Percentiles rank a stretch among this genome's conserved stretches.
Evolutionary conservation across 2,329 filamentous ascomycete genomes (phyloP).

Genomic region (Penicillium sp.): DNA sequence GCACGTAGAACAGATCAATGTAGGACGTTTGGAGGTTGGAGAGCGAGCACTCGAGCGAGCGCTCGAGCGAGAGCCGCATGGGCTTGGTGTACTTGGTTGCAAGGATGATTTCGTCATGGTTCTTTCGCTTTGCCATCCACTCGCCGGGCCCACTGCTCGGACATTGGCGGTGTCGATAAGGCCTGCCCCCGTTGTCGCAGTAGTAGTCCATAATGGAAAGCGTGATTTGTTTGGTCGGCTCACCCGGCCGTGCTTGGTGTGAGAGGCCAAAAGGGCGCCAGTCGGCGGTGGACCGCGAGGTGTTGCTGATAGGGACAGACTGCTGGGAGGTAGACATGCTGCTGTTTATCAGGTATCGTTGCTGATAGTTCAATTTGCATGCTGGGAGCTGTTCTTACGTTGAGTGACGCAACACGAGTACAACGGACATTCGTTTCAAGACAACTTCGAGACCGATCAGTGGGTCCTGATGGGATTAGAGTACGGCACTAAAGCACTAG

Average conservation of each 20-base stretch:
- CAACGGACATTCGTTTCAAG: not conserved
- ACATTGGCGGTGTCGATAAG: constrained; percentile 59
- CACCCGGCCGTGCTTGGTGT: constrained; percentile 41
- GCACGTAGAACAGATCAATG: constrained; percentile 35
- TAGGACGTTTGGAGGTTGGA: constrained; percentile 41
- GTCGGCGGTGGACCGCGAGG: constrained; percentile 2
- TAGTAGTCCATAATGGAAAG: constrained; percentile 56
- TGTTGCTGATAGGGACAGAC: not conserved
- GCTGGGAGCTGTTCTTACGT: not conserved
- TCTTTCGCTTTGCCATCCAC: constrained; percentile 52
- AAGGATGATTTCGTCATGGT: constrained; percentile 58
- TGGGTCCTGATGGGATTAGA: not conserved
- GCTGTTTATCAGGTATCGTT: not conserved
- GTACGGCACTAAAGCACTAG: not conserved
- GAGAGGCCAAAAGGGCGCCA: constrained; percentile 28
- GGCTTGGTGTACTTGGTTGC: constrained; percentile 57
- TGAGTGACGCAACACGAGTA: not conserved
- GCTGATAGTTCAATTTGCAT: not conserved
- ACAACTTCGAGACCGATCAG: not conserved
- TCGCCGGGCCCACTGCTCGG: constrained; percentile 57
- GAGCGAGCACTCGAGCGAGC: constrained; percentile 29
- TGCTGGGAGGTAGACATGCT: not conserved
- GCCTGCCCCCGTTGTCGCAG: constrained; percentile 55
- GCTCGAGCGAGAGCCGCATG: constrained; percentile 34
- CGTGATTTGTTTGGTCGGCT: constrained; percentile 50